These are phyloP conservation scores for Aspergillus sp. DNA, from an alignment of 2,329 filamentous ascomycete species.

Conservation along the genomic window DNA sequence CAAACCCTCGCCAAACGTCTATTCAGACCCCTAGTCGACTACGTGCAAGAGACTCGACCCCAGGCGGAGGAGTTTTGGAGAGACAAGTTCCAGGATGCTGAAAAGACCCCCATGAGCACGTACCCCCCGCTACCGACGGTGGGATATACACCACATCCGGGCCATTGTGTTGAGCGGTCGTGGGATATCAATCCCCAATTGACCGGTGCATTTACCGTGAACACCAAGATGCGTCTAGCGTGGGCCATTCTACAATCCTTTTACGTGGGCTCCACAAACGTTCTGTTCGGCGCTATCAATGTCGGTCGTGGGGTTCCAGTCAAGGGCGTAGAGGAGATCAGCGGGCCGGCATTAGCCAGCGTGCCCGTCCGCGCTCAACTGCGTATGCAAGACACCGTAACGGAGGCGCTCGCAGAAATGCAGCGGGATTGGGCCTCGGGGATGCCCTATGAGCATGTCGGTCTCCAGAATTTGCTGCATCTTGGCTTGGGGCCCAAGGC, in stretches of 20 bases:
- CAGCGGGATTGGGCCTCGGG: conserved; percentile 10
- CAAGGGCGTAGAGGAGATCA: conserved; percentile 6
- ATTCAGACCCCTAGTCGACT: conserved; percentile 15
- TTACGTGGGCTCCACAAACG: conserved; percentile 9
- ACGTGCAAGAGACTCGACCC: conserved; percentile 3
- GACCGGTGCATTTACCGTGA: neutral
- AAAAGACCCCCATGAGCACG: neutral
- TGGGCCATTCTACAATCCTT: conserved; percentile 14
- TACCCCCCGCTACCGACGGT: conserved; percentile 3
- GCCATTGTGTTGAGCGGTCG: neutral
- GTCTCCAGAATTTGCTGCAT: conserved; percentile 16
- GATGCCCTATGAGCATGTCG: conserved; percentile 14
- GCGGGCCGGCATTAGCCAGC: conserved; percentile 11
- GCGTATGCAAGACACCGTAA: neutral
- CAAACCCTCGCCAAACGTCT: conserved; percentile 4
- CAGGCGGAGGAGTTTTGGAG: conserved; percentile 4
- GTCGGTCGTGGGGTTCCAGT: conserved; percentile 10
- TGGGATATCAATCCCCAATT: neutral
- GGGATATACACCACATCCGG: conserved; percentile 7
- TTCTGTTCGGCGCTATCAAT: conserved; percentile 13
- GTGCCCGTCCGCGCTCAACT: conserved; percentile 7
- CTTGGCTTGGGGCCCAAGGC: conserved; percentile 13
- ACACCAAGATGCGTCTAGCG: conserved; percentile 11
- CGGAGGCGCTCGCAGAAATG: conserved; percentile 1
- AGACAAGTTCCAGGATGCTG: neutral